phyloP scores from a whole-genome alignment of 768 basidiomycete species.

The Dacryopinax spathularia region DNA sequence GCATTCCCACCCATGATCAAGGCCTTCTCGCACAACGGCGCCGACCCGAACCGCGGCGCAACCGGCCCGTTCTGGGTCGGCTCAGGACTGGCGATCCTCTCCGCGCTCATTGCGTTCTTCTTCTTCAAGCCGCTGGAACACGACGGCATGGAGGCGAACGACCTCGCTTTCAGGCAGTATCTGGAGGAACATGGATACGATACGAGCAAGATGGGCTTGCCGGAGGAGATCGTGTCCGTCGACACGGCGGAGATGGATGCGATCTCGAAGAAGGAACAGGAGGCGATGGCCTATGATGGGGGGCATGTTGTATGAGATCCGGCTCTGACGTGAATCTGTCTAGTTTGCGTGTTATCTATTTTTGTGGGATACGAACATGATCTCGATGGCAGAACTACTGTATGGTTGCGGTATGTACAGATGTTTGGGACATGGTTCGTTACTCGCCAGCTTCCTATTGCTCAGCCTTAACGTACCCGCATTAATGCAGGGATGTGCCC shows the following conservation, averaged over 20 bases:
- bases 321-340: too few species aligned
- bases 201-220: conserved; percentile 53
- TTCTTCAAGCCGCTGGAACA: conserved; percentile 59
- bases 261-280: neutral
- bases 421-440: too few species aligned
- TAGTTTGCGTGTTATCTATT: neutral
- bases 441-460: too few species aligned
- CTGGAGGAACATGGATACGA: conserved; percentile 69
- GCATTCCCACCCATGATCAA: conserved; percentile 53
- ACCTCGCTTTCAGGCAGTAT: conserved; percentile 70
- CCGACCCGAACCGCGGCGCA: conserved; percentile 39
- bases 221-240: conserved; percentile 14
- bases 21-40: conserved; percentile 36
- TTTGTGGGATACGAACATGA: neutral
- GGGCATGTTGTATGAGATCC: neutral
- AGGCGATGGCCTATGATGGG: neutral
- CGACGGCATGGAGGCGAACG: conserved; percentile 71
- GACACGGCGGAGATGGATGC: neutral
- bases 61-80: conserved; percentile 83
- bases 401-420: too few species aligned
- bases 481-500: too few species aligned
- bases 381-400: too few species aligned
- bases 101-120: conserved; percentile 56
- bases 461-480: too few species aligned
- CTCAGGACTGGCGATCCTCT: conserved; percentile 57